Base-by-base conservation (phyloP, 495 filamentous ascomycete genomes). In the Aspergillus cavernicola region DNA sequence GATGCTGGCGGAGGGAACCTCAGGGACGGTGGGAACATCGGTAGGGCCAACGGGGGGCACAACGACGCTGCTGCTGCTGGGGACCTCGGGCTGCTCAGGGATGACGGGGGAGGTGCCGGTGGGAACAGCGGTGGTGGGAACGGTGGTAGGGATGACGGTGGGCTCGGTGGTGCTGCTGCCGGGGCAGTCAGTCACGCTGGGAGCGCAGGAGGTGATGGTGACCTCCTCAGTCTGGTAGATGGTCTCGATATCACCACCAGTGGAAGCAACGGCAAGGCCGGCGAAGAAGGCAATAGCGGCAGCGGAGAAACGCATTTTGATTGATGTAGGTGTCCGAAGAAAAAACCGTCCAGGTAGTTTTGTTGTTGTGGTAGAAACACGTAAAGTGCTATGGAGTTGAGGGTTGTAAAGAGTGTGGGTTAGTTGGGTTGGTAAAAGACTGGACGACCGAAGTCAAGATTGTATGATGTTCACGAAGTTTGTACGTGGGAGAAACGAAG, bases 131-230 rank as follows among this genome's bases (percentile, higher is more conserved):
- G 56, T 26, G 26, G 40, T 12, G 48, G 38, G n/a, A 41, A 29
- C 49, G 51, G 57, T 43, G 60, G 57, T 56, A 19, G 51, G 39
- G 29, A 53, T 44, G 57, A 51, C 57, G 55, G 56, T 55, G 49
- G 53, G 57, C 40, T 48, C 45, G 42, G 58, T 56, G 45, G 58
- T 59, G 53, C 50, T 57, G 46, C 53, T 59, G 31, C 63, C 76
- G 55, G 77, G 78, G 73, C 80, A 85, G 75, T 82, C 65, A 52
- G 79, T 83, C 55, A 86, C 79, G 36, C 70, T 73, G 26, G 83
- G 66, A 53, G 71, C 76, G 68, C 85, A 88, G 23, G 77, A 81
- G 63, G 75, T 84, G 72, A 83, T 69, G 62, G 78, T 80, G 52
- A 77, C 72, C 55, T 75, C 73, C 41, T 73, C 67, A 60, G 79